Conservation (phyloP, 306 rosid species). For the Crotalaria pallida region DNA sequence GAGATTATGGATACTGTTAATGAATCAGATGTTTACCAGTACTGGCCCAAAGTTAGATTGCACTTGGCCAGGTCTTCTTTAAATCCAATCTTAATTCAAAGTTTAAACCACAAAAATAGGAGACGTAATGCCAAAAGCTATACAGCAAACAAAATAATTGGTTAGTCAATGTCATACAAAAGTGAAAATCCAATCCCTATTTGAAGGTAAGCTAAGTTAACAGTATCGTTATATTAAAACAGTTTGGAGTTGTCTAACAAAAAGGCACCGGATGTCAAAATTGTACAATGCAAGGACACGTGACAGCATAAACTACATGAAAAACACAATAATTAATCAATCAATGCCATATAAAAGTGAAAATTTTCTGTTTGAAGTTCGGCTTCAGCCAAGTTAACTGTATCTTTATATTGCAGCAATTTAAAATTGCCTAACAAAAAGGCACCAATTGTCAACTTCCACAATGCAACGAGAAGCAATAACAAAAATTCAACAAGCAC, state of each 20-base stretch:
- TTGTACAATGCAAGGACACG: background rate
- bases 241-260: background rate
- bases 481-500: background rate
- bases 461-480: background rate
- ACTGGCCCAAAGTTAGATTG: background rate
- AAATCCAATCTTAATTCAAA: background rate
- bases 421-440: background rate
- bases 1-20: background rate
- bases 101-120: background rate
- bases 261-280: background rate
- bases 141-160: background rate
- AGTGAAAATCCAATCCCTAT: background rate
- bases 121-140: background rate
- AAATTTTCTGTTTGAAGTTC: background rate
- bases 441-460: background rate
- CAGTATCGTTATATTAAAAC: background rate
- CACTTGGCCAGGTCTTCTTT: background rate
- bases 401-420: background rate
- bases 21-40: background rate
- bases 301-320: background rate
- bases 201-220: background rate
- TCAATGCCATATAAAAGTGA: background rate
- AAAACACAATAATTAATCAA: background rate
- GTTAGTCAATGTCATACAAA: background rate
- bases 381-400: background rate